Evolutionary conservation across 2,329 filamentous ascomycete genomes (phyloP).

Genomic region (Capronia americana): DNA sequence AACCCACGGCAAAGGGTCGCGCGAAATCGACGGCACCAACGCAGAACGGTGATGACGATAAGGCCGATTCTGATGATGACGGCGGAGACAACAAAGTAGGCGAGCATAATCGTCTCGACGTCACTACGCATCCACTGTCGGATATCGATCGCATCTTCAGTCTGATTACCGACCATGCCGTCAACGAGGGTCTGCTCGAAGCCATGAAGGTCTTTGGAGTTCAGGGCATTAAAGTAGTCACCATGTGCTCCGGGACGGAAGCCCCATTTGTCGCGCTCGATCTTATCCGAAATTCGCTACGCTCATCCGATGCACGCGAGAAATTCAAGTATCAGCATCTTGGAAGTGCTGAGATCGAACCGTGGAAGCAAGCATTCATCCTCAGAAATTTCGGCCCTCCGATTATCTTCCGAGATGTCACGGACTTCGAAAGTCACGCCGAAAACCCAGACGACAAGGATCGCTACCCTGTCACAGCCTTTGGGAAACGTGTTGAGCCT

Average conservation of each 20-base stretch:
- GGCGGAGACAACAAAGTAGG: background rate
- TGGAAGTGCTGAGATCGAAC: constrained; percentile 69
- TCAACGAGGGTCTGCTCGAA: constrained; percentile 44
- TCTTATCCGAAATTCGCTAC: constrained; percentile 57
- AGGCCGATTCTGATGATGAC: constrained; percentile 6
- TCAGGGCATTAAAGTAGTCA: constrained; percentile 63
- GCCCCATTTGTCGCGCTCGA: constrained; percentile 71
- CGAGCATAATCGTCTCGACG: constrained; percentile 24
- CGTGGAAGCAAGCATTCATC: constrained; percentile 70
- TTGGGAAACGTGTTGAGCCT: constrained; percentile 64
- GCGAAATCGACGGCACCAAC: background rate
- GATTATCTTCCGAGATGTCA: constrained; percentile 65
- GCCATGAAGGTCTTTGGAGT: constrained; percentile 45
- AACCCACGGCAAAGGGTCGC: background rate
- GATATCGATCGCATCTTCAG: constrained; percentile 58
- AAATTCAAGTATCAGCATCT: constrained; percentile 59
- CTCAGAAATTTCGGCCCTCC: constrained; percentile 62
- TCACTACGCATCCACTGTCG: constrained; percentile 50
- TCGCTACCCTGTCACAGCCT: constrained; percentile 63
- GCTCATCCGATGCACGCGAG: constrained; percentile 41
- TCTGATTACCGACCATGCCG: constrained; percentile 49
- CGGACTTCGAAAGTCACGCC: constrained; percentile 57
- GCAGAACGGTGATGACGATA: background rate
- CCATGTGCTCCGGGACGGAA: constrained; percentile 81
- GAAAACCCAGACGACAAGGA: constrained; percentile 43